These are phyloP conservation scores for Sporobolomyces phaffii DNA, from an alignment of 768 basidiomycete species.

Conservation along the genomic window DNA sequence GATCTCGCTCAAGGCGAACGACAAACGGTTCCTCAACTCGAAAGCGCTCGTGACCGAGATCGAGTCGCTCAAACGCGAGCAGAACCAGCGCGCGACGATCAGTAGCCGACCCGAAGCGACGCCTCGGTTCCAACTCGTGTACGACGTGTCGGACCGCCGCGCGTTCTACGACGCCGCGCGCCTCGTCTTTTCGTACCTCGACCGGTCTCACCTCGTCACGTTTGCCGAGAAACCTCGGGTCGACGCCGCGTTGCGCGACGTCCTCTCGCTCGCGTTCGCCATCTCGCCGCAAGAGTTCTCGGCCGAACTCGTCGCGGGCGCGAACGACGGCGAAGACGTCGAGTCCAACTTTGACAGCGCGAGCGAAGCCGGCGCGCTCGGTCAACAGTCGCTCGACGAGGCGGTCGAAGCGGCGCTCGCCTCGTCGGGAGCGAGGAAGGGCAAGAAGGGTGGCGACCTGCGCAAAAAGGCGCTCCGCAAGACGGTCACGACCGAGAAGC, in stretches of 20 bases:
- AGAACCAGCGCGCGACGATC: conserved; percentile 55
- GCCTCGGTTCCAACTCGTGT: conserved; percentile 68
- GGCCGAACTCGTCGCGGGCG: conserved; percentile 7
- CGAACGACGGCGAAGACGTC: conserved; percentile 15
- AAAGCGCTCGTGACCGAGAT: conserved; percentile 77
- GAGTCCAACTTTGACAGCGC: conserved; percentile 17
- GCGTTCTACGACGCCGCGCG: conserved; percentile 78
- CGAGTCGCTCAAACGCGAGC: conserved; percentile 61
- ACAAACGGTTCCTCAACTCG: conserved; percentile 84
- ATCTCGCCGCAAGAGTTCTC: conserved; percentile 26
- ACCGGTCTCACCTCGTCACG: conserved; percentile 63
- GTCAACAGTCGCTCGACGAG: conserved; percentile 9
- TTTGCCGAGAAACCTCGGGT: conserved; percentile 68
- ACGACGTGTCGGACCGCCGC: conserved; percentile 65
- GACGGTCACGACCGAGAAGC: conserved; percentile 52
- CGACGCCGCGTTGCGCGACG: conserved; percentile 74
- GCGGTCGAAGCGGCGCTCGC: conserved; percentile 21
- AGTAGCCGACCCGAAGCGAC: conserved; percentile 39
- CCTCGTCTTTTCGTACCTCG: conserved; percentile 83
- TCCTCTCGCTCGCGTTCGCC: conserved; percentile 56
- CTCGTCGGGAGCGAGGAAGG: conserved; percentile 46
- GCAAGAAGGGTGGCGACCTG: conserved; percentile 52
- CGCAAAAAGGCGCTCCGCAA: conserved; percentile 74
- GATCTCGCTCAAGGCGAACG: conserved; percentile 85
- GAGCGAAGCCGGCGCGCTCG: conserved; percentile 21